Conservation (phyloP, 2,329 filamentous ascomycete genomes). For the Shiraia bambusicola region DNA sequence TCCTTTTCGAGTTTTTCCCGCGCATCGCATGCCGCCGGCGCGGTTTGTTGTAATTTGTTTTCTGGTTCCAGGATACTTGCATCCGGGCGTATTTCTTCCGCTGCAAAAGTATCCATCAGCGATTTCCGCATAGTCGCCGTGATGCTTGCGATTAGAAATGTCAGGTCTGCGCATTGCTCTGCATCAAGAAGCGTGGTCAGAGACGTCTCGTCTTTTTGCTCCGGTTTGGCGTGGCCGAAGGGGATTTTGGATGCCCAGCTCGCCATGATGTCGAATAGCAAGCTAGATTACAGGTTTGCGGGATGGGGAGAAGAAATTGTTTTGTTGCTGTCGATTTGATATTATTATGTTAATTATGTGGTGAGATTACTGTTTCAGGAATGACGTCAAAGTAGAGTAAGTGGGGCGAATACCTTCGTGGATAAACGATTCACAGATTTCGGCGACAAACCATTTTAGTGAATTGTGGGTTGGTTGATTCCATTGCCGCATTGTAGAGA, state of each 20-base stretch:
- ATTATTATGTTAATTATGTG: too few relatives aligned
- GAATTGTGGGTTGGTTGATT: neutral
- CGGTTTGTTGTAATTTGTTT: constrained; percentile 22
- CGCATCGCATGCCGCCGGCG: constrained; percentile 21
- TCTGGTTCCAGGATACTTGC: constrained; percentile 21
- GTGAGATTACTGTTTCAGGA: constrained; percentile 10
- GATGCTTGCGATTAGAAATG: constrained; percentile 51
- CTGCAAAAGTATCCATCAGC: constrained; percentile 46
- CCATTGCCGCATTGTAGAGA: neutral
- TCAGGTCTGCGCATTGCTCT: constrained; percentile 51
- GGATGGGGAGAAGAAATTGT: neutral
- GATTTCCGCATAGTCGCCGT: constrained; percentile 51
- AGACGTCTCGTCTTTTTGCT: constrained; percentile 35
- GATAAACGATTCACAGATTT: constrained; percentile 5
- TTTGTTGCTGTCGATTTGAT: constrained; percentile 1
- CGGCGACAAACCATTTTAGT: constrained; percentile 1
- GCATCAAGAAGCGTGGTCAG: constrained; percentile 50
- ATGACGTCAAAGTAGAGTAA: constrained; percentile 21
- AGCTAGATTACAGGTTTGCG: too few relatives aligned
- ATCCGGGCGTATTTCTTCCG: constrained; percentile 26
- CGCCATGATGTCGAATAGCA: constrained; percentile 20
- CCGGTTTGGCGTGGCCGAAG: constrained; percentile 35
- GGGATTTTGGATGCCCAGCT: constrained; percentile 37
- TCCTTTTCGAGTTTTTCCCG: constrained; percentile 37
- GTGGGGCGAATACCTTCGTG: constrained; percentile 11